Evolutionary conservation across 164 flowering plant species (phyloP).

Genomic region (Piper longum): DNA sequence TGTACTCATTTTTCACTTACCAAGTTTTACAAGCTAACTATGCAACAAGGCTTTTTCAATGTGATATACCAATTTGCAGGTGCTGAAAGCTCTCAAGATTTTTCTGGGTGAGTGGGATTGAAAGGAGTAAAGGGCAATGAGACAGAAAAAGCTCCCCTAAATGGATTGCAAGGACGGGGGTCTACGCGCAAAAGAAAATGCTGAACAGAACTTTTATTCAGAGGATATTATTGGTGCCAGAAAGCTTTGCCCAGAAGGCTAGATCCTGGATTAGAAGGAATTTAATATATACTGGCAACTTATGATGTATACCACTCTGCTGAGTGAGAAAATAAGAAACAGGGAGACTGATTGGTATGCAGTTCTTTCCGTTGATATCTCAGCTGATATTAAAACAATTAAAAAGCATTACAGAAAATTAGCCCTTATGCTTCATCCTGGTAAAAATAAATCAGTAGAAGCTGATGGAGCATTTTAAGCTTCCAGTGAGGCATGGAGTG

Average conservation of each 20-base stretch:
- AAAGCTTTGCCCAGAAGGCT: constrained; percentile 62
- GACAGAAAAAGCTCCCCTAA: not conserved
- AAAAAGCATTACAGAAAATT: constrained; percentile 70
- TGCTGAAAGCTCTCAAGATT: no score
- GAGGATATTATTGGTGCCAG: constrained; percentile 54
- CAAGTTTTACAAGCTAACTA: no score
- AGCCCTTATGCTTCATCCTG: constrained; percentile 87
- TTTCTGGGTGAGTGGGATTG: no score
- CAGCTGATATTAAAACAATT: constrained; percentile 61
- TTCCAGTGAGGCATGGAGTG: constrained; percentile 78
- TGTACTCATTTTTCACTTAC: no score
- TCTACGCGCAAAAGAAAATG: constrained; percentile 52
- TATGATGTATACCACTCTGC: constrained; percentile 53
- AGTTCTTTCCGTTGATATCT: constrained; percentile 53
- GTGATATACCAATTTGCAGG: no score
- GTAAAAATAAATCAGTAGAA: constrained; percentile 80
- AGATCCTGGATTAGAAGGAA: constrained; percentile 60
- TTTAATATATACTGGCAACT: constrained; percentile 49
- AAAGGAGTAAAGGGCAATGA: not conserved
- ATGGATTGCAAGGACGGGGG: constrained; percentile 93
- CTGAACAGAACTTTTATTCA: constrained; percentile 46
- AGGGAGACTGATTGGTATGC: constrained; percentile 79
- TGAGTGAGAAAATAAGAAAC: constrained; percentile 35
- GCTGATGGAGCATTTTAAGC: constrained; percentile 86
- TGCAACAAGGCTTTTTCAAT: no score